Evolutionary conservation across 208 protist genomes (phyloP).

Genomic region (Borovskyia barvae): DNA sequence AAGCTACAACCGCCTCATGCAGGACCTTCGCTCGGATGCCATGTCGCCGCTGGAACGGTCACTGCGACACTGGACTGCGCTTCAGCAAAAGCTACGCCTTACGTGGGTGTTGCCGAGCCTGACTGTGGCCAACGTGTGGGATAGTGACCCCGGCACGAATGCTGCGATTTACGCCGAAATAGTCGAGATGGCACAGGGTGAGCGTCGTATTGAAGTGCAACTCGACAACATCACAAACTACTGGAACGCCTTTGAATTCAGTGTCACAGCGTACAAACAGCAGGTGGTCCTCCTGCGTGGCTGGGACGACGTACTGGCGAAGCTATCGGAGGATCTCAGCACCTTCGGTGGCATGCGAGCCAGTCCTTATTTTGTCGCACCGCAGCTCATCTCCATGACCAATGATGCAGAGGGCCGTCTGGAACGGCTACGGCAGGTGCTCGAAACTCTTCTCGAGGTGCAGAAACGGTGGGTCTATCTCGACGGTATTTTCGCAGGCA

Average conservation of each 20-base stretch:
- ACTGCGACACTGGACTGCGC: slow-evolving; percentile 69
- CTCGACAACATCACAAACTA: slow-evolving; percentile 84
- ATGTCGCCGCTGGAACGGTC: slow-evolving; percentile 87
- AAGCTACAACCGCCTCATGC: slow-evolving; percentile 71
- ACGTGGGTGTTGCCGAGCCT: slow-evolving; percentile 86
- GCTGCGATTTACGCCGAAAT: slow-evolving; percentile 94
- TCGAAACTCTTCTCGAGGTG: slow-evolving; percentile 94
- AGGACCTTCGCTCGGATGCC: slow-evolving; percentile 93
- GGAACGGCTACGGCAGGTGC: slow-evolving; percentile 85
- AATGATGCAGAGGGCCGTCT: slow-evolving; percentile 94
- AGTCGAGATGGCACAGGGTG: slow-evolving; percentile 82
- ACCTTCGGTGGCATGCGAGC: slow-evolving; percentile 93
- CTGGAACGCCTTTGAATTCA: slow-evolving; percentile 94
- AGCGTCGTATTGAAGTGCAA: slow-evolving; percentile 86
- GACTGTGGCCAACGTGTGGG: slow-evolving; percentile 87
- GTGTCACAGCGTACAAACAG: slow-evolving; percentile 94
- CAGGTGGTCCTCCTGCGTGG: slow-evolving; percentile 94
- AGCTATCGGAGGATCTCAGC: slow-evolving; percentile 94
- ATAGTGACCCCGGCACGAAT: slow-evolving; percentile 88
- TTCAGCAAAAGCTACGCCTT: slow-evolving; percentile 91
- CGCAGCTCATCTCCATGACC: slow-evolving; percentile 58
- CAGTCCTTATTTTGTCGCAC: slow-evolving; percentile 94
- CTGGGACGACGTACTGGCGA: slow-evolving; percentile 96
- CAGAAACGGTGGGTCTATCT: slow-evolving; percentile 98
- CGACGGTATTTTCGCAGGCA: slow-evolving; percentile 96